These are phyloP conservation scores for Melastoma malabathricum DNA, from an alignment of 345 rosid species.

Conservation along the genomic window DNA sequence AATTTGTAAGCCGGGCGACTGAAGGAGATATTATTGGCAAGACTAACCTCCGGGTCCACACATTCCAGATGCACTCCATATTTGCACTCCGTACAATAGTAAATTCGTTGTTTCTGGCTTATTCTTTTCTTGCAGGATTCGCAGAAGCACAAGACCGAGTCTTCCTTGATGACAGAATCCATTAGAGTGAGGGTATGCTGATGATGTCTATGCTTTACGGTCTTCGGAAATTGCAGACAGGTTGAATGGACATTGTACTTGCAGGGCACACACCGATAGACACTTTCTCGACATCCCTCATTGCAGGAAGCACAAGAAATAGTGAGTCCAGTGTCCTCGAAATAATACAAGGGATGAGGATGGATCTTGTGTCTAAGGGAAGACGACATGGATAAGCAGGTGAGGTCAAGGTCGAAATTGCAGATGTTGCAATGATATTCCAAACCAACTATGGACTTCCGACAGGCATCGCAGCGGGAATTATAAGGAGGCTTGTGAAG, in stretches of 20 bases:
- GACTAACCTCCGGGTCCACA: conserved; percentile 2
- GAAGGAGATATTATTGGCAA: background rate
- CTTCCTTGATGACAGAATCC: background rate
- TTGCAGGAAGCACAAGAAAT: conserved; percentile 3
- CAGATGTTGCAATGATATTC: background rate
- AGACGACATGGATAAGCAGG: background rate
- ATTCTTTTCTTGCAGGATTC: conserved; percentile 5
- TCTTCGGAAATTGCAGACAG: conserved; percentile 4
- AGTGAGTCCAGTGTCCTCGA: background rate
- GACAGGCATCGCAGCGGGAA: conserved; percentile 2
- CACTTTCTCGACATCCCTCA: background rate
- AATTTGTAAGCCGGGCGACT: too few species aligned
- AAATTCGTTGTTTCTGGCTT: conserved; percentile 2
- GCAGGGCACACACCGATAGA: conserved; percentile 6
- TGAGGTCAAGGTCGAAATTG: conserved; percentile 3
- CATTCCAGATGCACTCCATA: conserved; percentile 11
- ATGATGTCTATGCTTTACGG: conserved; percentile 3
- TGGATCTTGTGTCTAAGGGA: conserved; percentile 5
- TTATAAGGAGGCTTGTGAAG: background rate
- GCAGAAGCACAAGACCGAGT: background rate
- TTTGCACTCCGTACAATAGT: conserved; percentile 8
- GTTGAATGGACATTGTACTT: conserved; percentile 3
- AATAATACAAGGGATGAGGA: conserved; percentile 2
- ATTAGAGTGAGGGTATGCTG: conserved; percentile 6
- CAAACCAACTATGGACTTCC: background rate